Evolutionary conservation across 768 basidiomycete genomes (phyloP).

Genomic region (Clitopilus passeckerianus): DNA sequence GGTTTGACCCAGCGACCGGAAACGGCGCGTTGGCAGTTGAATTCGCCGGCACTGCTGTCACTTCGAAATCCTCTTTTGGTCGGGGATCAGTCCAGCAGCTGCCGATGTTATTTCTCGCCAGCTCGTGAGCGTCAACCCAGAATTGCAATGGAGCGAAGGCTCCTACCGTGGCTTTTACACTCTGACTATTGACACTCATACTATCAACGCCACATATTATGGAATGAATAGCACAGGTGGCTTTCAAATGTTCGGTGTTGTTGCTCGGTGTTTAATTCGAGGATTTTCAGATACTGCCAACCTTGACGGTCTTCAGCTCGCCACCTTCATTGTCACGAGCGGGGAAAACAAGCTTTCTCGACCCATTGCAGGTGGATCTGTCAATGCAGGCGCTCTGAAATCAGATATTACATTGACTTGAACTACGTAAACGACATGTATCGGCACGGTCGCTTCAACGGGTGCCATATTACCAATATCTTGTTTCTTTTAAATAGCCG

Average conservation of each 20-base stretch:
- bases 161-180: constrained; percentile 59
- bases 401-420: too few species aligned
- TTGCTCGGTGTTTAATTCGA: background rate
- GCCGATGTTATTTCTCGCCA: constrained; percentile 31
- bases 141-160: constrained; percentile 59
- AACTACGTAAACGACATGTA: too few species aligned
- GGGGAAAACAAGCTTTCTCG: constrained; percentile 41
- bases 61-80: constrained; percentile 45
- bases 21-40: constrained; percentile 51
- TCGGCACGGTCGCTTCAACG: too few species aligned
- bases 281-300: constrained; percentile 29
- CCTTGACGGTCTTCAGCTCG: constrained; percentile 38
- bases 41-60: constrained; percentile 59
- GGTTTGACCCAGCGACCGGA: constrained; percentile 45
- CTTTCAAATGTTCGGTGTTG: background rate
- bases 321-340: constrained; percentile 33
- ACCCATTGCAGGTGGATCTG: constrained; percentile 43
- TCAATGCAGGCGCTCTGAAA: constrained; percentile 40
- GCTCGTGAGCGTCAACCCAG: constrained; percentile 36
- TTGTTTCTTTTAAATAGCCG: too few species aligned
- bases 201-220: constrained; percentile 47
- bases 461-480: too few species aligned
- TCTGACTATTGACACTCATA: constrained; percentile 38
- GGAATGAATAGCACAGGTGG: constrained; percentile 29
- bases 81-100: constrained; percentile 27